Percentiles rank a stretch among this genome's conserved stretches.
These are phyloP conservation scores for Elongisporangium undulatum DNA, from an alignment of 352 stramenopile genomes.

Conservation along the genomic window DNA sequence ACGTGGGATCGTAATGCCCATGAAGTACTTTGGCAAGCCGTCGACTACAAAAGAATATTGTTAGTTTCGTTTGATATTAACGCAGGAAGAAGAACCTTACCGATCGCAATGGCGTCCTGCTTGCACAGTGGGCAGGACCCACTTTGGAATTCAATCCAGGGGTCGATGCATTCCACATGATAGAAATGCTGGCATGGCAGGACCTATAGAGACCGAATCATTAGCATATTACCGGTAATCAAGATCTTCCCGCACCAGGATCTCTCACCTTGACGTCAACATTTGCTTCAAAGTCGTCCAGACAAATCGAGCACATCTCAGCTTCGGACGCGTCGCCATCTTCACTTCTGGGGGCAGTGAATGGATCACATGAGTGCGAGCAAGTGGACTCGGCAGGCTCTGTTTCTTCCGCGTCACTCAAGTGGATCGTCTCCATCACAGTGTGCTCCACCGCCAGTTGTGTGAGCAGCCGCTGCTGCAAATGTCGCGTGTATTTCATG, in stretches of 20 bases:
- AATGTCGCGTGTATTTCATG: conserved; percentile 43
- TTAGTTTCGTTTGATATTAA: no score
- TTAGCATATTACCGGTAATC: not conserved
- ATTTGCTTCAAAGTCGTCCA: conserved; percentile 63
- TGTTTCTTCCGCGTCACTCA: conserved; percentile 24
- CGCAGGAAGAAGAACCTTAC: conserved; percentile 15
- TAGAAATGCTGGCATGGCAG: conserved; percentile 86
- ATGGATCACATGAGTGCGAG: not conserved
- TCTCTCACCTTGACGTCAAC: conserved; percentile 44
- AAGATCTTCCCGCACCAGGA: not conserved
- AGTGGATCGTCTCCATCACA: conserved; percentile 41
- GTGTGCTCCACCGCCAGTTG: conserved; percentile 40
- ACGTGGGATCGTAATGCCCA: conserved; percentile 49
- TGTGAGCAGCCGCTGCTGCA: conserved; percentile 39
- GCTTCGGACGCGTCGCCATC: conserved; percentile 10
- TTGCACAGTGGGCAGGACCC: conserved; percentile 82
- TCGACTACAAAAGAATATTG: conserved; percentile 25
- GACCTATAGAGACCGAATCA: conserved; percentile 20
- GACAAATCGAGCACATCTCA: conserved; percentile 68
- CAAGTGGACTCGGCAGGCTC: not conserved
- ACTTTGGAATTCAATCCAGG: conserved; percentile 78
- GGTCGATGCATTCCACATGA: conserved; percentile 82
- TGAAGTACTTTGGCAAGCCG: conserved; percentile 50
- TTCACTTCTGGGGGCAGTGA: not conserved
- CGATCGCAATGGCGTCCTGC: conserved; percentile 62